A percentile compares a stretch with the other conserved stretches of the same genome.
These are phyloP conservation scores for Fusarium chaquense DNA, from an alignment of 2,329 filamentous ascomycete species.

Conservation along the genomic window DNA sequence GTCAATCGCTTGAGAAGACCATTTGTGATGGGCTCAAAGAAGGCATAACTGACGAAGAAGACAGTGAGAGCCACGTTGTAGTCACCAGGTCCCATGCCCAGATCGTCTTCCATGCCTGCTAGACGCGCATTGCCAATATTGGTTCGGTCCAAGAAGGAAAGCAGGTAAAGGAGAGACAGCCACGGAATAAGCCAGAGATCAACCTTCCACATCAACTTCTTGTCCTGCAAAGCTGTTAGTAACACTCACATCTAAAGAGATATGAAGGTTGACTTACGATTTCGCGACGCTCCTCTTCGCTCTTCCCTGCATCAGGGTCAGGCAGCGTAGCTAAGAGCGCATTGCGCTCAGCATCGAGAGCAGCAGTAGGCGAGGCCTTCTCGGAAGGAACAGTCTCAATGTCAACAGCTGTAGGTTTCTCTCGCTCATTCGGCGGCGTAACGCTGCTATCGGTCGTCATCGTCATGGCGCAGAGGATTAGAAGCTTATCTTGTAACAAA, in stretches of 20 bases:
- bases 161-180: conserved; percentile 68
- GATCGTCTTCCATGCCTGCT: conserved; percentile 35
- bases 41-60: conserved; percentile 77
- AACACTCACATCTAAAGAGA: accelerated
- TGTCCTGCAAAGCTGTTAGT: conserved; percentile 50
- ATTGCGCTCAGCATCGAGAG: conserved; percentile 47
- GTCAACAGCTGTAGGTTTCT: conserved; percentile 32
- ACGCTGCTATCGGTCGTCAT: conserved; percentile 36
- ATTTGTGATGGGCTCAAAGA: conserved; percentile 75
- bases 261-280: conserved; percentile 63
- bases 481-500: not conserved
- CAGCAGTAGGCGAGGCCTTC: conserved; percentile 3
- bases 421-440: conserved; percentile 31
- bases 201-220: conserved; percentile 67
- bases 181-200: conserved; percentile 69
- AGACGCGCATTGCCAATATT: conserved; percentile 64
- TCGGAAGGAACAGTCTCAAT: conserved; percentile 28
- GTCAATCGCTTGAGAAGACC: conserved; percentile 72
- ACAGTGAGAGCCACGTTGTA: conserved; percentile 71
- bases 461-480: conserved; percentile 17
- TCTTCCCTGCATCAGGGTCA: conserved; percentile 68
- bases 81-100: conserved; percentile 50
- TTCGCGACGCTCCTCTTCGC: conserved; percentile 68
- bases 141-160: conserved; percentile 59
- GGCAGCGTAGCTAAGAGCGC: conserved; percentile 48